Percentiles rank a stretch among this genome's conserved stretches.
Evolutionary conservation across 1,284 basidiomycete species (phyloP).

Genomic region (Moesziomyces antarcticus): DNA sequence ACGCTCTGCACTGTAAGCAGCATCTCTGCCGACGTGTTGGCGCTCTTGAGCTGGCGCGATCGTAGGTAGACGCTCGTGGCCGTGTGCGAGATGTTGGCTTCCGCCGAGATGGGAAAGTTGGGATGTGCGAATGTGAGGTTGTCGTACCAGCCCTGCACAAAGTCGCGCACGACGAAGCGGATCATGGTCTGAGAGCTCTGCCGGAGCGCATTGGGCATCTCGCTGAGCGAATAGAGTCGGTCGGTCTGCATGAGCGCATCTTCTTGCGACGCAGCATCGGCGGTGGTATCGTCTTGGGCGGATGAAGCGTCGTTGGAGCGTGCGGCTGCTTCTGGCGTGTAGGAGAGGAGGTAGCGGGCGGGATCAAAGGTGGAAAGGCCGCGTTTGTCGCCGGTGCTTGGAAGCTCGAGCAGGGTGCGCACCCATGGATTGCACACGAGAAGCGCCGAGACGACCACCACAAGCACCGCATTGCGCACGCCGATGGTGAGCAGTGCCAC

Average conservation of each 20-base stretch:
- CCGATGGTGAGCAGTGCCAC: slow-evolving; percentile 38
- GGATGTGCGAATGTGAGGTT: slow-evolving; percentile 54
- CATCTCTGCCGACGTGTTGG: slow-evolving; percentile 55
- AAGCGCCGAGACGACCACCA: slow-evolving; percentile 27
- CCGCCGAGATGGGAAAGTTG: slow-evolving; percentile 50
- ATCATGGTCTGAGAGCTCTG: slow-evolving; percentile 45
- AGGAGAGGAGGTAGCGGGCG: slow-evolving; percentile 38
- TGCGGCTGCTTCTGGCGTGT: slow-evolving; percentile 2
- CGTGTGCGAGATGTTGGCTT: slow-evolving; percentile 52
- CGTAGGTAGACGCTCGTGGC: slow-evolving; percentile 50
- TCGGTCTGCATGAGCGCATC: slow-evolving; percentile 16
- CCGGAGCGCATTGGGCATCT: slow-evolving; percentile 40
- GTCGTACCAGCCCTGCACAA: slow-evolving; percentile 60
- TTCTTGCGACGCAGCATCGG: neutral
- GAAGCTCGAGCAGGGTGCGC: slow-evolving; percentile 58
- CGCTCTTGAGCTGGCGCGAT: slow-evolving; percentile 31
- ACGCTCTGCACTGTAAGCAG: slow-evolving; percentile 57
- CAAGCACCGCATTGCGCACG: slow-evolving; percentile 38
- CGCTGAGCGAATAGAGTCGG: slow-evolving; percentile 26
- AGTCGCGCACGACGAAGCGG: slow-evolving; percentile 54
- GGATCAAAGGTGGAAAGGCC: slow-evolving; percentile 36
- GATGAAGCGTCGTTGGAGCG: slow-evolving; percentile 1
- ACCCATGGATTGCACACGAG: slow-evolving; percentile 61
- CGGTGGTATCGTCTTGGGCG: neutral
- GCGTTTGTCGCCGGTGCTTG: slow-evolving; percentile 25